Evolutionary conservation across 257 asterid species (phyloP).

Genomic region (Cordia subcordata): DNA sequence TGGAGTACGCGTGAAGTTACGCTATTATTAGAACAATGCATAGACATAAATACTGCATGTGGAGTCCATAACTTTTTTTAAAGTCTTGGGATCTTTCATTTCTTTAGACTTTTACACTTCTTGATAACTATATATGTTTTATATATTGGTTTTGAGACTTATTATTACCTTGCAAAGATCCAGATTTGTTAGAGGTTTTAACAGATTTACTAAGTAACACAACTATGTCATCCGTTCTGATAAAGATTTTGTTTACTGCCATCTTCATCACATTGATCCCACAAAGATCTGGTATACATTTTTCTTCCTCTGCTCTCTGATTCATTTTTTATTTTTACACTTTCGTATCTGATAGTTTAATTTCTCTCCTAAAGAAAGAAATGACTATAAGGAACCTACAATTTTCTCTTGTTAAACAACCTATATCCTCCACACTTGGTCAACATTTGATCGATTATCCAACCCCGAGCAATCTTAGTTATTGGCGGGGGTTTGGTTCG

Average conservation of each 20-base stretch:
- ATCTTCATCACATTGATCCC: constrained; percentile 29
- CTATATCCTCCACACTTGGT: no score
- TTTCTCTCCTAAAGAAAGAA: no score
- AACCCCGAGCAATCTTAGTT: no score
- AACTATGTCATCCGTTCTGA: constrained; percentile 10
- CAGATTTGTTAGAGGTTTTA: constrained; percentile 5
- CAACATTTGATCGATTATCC: no score
- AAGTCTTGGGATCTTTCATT: background rate
- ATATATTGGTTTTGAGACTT: no score
- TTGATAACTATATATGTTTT: background rate
- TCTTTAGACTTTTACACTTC: background rate
- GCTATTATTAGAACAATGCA: background rate
- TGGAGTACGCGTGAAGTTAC: background rate
- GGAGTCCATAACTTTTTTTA: background rate
- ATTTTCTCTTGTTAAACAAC: no score
- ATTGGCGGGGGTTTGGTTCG: no score
- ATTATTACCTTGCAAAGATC: constrained; percentile 12
- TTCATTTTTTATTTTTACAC: no score
- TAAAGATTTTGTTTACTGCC: constrained; percentile 30
- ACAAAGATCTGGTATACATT: constrained; percentile 34
- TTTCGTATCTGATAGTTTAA: no score
- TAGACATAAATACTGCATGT: background rate
- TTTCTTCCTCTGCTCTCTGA: no score
- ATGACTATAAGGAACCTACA: no score
- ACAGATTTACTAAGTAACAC: constrained; percentile 14